phyloP scores from a whole-genome alignment of 768 basidiomycete species.

The Leccinum variicolor region DNA sequence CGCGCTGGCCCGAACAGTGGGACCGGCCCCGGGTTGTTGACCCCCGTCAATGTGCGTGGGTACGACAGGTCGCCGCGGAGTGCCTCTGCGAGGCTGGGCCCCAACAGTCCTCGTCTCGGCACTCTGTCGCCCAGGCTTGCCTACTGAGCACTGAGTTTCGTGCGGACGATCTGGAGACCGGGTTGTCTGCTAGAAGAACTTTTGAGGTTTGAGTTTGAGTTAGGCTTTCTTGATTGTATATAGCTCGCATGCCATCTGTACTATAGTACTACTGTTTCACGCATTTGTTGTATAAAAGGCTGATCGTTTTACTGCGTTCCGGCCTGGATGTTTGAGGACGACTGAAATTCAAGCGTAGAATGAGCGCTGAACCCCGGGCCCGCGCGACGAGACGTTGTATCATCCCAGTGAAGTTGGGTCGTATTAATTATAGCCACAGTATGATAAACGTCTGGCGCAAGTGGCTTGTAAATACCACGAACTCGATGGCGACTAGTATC shows the following conservation, averaged over 20 bases:
- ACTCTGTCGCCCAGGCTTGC: constrained; percentile 5
- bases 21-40: constrained; percentile 10
- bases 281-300: not conserved
- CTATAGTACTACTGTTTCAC: not conserved
- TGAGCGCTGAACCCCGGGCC: too few relatives aligned
- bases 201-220: not conserved
- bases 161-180: not conserved
- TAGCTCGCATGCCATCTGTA: not conserved
- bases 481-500: too few relatives aligned
- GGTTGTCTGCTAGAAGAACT: not conserved
- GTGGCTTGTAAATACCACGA: too few relatives aligned
- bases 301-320: not conserved
- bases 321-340: not conserved
- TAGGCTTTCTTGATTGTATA: not conserved
- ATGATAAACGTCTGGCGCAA: too few relatives aligned
- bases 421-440: too few relatives aligned
- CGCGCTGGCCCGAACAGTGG: constrained; percentile 4
- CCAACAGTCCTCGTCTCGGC: constrained; percentile 12
- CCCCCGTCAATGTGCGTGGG: not conserved
- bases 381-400: not conserved
- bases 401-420: too few relatives aligned
- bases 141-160: constrained; percentile 9
- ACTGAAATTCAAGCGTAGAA: too few relatives aligned
- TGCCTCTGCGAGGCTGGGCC: constrained; percentile 5
- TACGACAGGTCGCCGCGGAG: not conserved